Conservation (phyloP, 1,139 yeast species). For the Wickerhamomyces sp. region DNA sequence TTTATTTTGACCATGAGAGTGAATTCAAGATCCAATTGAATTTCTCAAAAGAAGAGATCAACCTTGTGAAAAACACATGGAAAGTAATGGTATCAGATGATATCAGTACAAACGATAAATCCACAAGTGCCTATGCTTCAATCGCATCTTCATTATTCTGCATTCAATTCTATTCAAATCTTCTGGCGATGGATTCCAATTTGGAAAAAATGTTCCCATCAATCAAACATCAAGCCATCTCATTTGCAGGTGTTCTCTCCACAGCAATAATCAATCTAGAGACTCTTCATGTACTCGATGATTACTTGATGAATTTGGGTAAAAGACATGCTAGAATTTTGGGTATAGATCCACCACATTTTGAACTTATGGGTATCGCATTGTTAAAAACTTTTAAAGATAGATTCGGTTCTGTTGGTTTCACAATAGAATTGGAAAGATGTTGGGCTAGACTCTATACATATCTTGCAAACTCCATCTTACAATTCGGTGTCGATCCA, state of each 20-base stretch:
- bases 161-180: slow-evolving; percentile 57
- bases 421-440: slow-evolving; percentile 45
- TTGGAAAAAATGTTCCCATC: slow-evolving; percentile 59
- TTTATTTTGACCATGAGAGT: slow-evolving; percentile 7
- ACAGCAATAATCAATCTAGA: slow-evolving; percentile 48
- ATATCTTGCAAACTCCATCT: slow-evolving; percentile 56
- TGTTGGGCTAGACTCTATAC: slow-evolving; percentile 64
- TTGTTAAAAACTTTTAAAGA: slow-evolving; percentile 69
- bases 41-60: slow-evolving; percentile 31
- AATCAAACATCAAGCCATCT: slow-evolving; percentile 64
- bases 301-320: slow-evolving; percentile 58
- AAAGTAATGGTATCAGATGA: slow-evolving; percentile 28
- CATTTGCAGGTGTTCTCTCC: slow-evolving; percentile 78
- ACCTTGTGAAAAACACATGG: slow-evolving; percentile 37
- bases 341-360: slow-evolving; percentile 68
- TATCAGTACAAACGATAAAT: slow-evolving; percentile 7
- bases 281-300: slow-evolving; percentile 43
- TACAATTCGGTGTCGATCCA: slow-evolving; percentile 66
- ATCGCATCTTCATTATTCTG: slow-evolving; percentile 50
- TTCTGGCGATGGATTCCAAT: slow-evolving; percentile 47
- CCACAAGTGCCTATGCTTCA: slow-evolving; percentile 14
- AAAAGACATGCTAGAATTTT: slow-evolving; percentile 72
- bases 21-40: slow-evolving; percentile 23
- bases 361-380: slow-evolving; percentile 77
- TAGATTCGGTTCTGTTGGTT: slow-evolving; percentile 43